Percentiles rank a stretch among this genome's conserved stretches.
phyloP scores from a whole-genome alignment of 805 yeast genomes.

The Lipomyces kockii region DNA sequence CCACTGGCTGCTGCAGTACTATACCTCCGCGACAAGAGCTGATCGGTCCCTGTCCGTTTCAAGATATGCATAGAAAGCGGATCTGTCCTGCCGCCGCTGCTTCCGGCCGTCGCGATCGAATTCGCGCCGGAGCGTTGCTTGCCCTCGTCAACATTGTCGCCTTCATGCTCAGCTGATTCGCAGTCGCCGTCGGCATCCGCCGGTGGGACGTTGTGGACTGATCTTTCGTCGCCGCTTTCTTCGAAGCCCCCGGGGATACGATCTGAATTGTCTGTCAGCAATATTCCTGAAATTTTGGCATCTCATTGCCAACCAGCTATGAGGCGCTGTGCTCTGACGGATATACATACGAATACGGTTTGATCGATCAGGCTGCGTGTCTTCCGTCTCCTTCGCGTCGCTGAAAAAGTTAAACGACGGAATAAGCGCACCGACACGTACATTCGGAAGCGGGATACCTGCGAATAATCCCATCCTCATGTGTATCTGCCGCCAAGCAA shows the following conservation, averaged over 20 bases:
- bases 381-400: background rate
- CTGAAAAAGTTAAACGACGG: background rate
- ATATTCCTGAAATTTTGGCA: background rate
- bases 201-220: background rate
- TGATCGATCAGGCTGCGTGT: background rate
- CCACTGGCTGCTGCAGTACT: conserved; percentile 1
- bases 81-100: conserved; percentile 20
- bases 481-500: background rate
- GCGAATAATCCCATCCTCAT: background rate
- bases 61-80: conserved; percentile 31
- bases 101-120: background rate
- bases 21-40: conserved; percentile 4
- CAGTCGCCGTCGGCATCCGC: background rate
- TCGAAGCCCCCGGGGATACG: conserved; percentile 14
- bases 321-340: background rate
- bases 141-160: background rate
- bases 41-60: conserved; percentile 30
- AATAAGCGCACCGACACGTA: background rate
- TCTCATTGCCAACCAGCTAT: background rate
- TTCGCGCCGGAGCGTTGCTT: background rate
- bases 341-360: background rate
- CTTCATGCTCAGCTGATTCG: background rate
- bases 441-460: conserved; percentile 1
- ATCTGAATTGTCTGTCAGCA: background rate
- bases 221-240: conserved; percentile 4